Conservation (phyloP, 78 protist genomes). For the Pelomyxa schiedti region DNA sequence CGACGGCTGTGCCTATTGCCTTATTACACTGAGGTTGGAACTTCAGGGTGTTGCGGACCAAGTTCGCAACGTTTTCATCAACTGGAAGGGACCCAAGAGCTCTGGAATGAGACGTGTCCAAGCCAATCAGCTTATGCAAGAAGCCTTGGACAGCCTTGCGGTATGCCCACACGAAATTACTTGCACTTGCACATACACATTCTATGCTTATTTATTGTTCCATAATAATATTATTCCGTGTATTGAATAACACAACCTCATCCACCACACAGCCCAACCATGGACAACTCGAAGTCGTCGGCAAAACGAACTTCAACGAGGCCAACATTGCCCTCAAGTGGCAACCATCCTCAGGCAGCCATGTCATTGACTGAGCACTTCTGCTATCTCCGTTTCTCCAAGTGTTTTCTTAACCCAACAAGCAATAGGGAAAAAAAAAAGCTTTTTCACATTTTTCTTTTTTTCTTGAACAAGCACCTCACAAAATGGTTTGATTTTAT, state of each 20-base stretch:
- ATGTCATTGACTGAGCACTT: not conserved
- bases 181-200: too few relatives aligned
- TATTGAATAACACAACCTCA: too few relatives aligned
- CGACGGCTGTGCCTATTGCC: not conserved
- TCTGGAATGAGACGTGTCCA: not conserved
- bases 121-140: not conserved
- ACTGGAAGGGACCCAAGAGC: not conserved
- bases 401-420: too few relatives aligned
- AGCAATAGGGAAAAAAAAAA: too few relatives aligned
- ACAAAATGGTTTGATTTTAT: too few relatives aligned
- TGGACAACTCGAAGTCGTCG: not conserved
- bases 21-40: not conserved
- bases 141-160: not conserved
- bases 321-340: not conserved
- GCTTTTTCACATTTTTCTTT: too few relatives aligned
- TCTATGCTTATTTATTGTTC: too few relatives aligned
- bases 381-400: too few relatives aligned
- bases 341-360: not conserved
- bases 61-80: not conserved
- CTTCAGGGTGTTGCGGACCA: not conserved
- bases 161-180: not conserved
- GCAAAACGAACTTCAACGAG: not conserved
- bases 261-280: constrained; percentile 1
- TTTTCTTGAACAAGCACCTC: too few relatives aligned
- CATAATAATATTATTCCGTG: too few relatives aligned